These are phyloP conservation scores for Boeremia lycopersici DNA, from an alignment of 2,329 filamentous ascomycete species.

Conservation along the genomic window DNA sequence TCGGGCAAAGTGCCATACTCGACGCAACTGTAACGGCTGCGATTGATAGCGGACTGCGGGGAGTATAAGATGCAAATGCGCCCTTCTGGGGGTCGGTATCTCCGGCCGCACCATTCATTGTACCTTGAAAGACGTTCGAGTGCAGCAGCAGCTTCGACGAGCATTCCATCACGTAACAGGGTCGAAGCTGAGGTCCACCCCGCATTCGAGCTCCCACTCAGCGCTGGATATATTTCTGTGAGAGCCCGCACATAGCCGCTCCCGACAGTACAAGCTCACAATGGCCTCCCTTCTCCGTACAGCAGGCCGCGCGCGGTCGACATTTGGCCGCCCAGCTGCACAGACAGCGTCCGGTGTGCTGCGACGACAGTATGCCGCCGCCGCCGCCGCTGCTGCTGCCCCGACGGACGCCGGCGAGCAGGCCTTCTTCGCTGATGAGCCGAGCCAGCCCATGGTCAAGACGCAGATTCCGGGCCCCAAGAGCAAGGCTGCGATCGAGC, in stretches of 20 bases:
- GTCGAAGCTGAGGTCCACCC: slow-evolving; percentile 4
- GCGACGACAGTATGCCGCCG: slow-evolving; percentile 41
- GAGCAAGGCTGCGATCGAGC: slow-evolving; percentile 69
- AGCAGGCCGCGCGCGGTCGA: slow-evolving; percentile 21
- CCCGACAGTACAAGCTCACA: neutral
- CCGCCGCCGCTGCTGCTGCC: slow-evolving; percentile 36
- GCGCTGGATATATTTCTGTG: slow-evolving; percentile 2
- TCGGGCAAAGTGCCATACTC: slow-evolving; percentile 3
- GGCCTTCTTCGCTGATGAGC: slow-evolving; percentile 65
- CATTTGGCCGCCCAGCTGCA: slow-evolving; percentile 23
- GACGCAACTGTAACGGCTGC: slow-evolving; percentile 5
- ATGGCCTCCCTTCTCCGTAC: slow-evolving; percentile 45
- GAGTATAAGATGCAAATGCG: slow-evolving; percentile 6
- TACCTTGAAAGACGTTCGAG: neutral
- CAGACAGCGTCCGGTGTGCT: slow-evolving; percentile 28
- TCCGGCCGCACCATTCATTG: neutral
- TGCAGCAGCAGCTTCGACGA: neutral
- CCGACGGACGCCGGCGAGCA: slow-evolving; percentile 48
- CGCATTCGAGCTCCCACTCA: slow-evolving; percentile 11
- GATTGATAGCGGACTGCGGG: neutral
- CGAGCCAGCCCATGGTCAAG: slow-evolving; percentile 58
- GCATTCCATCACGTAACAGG: slow-evolving; percentile 10
- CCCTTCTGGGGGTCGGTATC: neutral
- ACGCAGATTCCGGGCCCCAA: slow-evolving; percentile 76
- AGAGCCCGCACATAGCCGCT: neutral